Evolutionary conservation across 352 stramenopile species (phyloP), one percentile per base, ranked within the genome.

Genomic region (Globisporangium alternatum): DNA sequence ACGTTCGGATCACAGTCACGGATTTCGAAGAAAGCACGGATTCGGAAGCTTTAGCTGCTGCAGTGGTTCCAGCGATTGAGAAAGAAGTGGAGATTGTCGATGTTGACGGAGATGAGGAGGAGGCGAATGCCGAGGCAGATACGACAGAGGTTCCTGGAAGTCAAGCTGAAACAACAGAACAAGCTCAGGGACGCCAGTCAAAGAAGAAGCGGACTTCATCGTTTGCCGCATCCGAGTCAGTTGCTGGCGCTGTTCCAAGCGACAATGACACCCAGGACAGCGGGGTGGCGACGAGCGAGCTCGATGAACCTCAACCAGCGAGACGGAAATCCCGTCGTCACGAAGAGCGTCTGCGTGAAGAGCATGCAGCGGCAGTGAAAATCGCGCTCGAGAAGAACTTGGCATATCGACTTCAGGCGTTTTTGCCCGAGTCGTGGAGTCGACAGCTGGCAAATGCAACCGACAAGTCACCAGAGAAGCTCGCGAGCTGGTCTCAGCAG

Each of bases 301-400:
- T 69, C 2, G 65, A 74, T n/a, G 65, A 75, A 35, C 52, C 64
- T 6, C 65, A 70, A 0, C 70, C 78, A 0, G 64, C 66, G 41
- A 69, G 83, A 35, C 73, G 83, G 48, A 90, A 90, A 56, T 90
- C 83, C 2, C 77, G 81, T 6, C 78, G 83, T 19, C 71, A 92
- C 37, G 77, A 90, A 64, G 77, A 91, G 57, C 72, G 79, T 53
- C 56, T 90, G 41, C 77, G 81, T 25, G 80, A 91, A 66, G 83
- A 92, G 37, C 80, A 91, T 60, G 81, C 78, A 44, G 75, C 80
- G 3, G 83, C 83, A 30, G 70, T 83, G 2, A 92, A 89, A 55
- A 66, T 71, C 53, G 81, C 80, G 4, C 67, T 72, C 8, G 81
- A 91, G 56, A 85, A 89, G 41, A 73, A 91, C 52, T 60, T 92